Evolutionary conservation across 2,329 filamentous ascomycete species (phyloP).

Genomic region (Acephala macrosclerotiorum): DNA sequence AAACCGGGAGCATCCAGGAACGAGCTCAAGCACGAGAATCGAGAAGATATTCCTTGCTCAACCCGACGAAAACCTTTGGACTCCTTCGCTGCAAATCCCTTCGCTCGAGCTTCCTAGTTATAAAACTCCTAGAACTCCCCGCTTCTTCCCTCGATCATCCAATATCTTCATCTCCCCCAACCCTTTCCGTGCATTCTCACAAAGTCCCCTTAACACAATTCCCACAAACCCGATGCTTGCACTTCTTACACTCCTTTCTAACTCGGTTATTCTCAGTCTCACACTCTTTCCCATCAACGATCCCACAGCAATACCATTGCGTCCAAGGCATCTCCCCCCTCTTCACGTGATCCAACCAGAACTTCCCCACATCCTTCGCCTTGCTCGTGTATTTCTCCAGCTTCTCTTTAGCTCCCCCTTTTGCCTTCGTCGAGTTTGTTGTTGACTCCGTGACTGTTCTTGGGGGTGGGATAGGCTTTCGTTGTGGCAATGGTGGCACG

Average conservation of each 20-base stretch:
- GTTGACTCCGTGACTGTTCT: background rate
- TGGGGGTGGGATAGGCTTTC: background rate
- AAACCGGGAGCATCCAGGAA: no score
- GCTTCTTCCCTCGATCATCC: background rate
- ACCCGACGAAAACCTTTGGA: no score
- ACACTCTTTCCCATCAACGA: conserved; percentile 26
- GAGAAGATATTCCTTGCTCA: no score
- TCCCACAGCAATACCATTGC: conserved; percentile 33
- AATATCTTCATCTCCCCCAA: background rate
- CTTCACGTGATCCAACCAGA: conserved; percentile 29
- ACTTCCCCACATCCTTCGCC: background rate
- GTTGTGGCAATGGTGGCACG: background rate
- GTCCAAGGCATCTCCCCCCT: conserved; percentile 33
- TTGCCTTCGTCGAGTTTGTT: background rate
- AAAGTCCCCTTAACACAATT: conserved; percentile 29
- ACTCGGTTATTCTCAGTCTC: conserved; percentile 31
- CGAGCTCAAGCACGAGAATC: no score
- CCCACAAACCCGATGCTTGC: conserved; percentile 28
- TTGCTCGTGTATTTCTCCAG: background rate
- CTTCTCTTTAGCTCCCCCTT: background rate
- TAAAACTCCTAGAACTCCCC: background rate
- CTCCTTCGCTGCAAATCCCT: background rate
- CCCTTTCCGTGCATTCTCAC: background rate
- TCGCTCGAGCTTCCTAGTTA: background rate
- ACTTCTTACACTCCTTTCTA: conserved; percentile 32